Evolutionary conservation across 257 asterid genomes (phyloP).

Genomic region (Petrea volubilis): DNA sequence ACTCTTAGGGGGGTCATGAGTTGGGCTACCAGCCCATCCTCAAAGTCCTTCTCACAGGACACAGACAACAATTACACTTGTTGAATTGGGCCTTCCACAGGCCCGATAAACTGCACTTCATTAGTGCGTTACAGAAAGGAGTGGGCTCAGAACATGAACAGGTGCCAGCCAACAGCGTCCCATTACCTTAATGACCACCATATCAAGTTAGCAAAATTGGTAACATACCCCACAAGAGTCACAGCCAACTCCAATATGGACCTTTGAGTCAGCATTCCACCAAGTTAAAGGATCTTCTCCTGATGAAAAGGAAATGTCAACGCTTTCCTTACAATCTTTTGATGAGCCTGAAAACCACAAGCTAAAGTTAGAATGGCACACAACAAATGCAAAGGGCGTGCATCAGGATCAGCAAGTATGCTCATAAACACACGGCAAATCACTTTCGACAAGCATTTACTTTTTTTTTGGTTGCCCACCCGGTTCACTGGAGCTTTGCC

Average conservation of each 20-base stretch:
- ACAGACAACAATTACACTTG: too few relatives aligned
- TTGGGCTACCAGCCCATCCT: too few relatives aligned
- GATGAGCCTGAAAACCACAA: slow-evolving; percentile 29
- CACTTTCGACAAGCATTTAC: background rate
- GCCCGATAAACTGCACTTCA: too few relatives aligned
- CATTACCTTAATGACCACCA: too few relatives aligned
- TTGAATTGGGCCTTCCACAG: too few relatives aligned
- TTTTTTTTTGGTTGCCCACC: too few relatives aligned
- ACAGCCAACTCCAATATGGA: slow-evolving; percentile 54
- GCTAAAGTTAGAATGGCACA: slow-evolving; percentile 1
- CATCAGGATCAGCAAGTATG: slow-evolving; percentile 1
- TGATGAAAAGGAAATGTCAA: slow-evolving; percentile 32
- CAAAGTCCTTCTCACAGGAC: too few relatives aligned
- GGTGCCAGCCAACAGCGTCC: too few relatives aligned
- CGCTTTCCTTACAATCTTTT: slow-evolving; percentile 19
- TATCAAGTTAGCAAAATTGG: background rate
- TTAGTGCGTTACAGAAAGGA: too few relatives aligned
- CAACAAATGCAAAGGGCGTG: background rate
- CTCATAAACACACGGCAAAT: slow-evolving; percentile 4
- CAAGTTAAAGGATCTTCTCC: slow-evolving; percentile 30
- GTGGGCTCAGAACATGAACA: background rate
- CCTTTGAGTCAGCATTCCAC: slow-evolving; percentile 35
- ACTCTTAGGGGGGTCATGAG: too few relatives aligned
- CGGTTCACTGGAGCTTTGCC: too few relatives aligned
- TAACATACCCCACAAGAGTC: slow-evolving; percentile 69